Evolutionary conservation across 2,329 filamentous ascomycete genomes (phyloP).

Genomic region (Laburnicola sp.): DNA sequence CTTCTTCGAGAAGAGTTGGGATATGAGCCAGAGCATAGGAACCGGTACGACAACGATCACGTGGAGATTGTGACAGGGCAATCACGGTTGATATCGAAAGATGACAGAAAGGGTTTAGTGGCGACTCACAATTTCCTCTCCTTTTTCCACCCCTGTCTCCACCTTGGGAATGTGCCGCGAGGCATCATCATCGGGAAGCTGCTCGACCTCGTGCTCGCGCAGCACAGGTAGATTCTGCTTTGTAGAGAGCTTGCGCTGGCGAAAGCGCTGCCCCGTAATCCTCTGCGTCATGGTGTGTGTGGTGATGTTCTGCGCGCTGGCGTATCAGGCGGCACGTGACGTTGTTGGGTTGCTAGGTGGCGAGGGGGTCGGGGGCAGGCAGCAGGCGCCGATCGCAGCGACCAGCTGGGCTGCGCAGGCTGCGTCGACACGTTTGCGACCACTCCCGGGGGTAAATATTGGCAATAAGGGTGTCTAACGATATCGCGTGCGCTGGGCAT

Average conservation of each 20-base stretch:
- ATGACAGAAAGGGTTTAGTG: slow-evolving; percentile 38
- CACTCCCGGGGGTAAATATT: slow-evolving; percentile 34
- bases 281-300: slow-evolving; percentile 43
- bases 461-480: slow-evolving; percentile 35
- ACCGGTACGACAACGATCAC: slow-evolving; percentile 5
- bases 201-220: slow-evolving; percentile 87
- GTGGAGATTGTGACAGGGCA: slow-evolving; percentile 3
- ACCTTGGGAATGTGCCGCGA: slow-evolving; percentile 81
- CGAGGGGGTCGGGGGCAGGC: neutral
- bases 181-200: slow-evolving; percentile 79
- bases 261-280: slow-evolving; percentile 61
- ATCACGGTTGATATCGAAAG: slow-evolving; percentile 12
- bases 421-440: slow-evolving; percentile 23
- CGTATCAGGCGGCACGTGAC: slow-evolving; percentile 31
- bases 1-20: neutral
- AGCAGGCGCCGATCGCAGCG: neutral
- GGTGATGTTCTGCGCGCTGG: slow-evolving; percentile 12
- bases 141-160: slow-evolving; percentile 95
- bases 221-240: slow-evolving; percentile 87
- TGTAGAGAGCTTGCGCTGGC: slow-evolving; percentile 88
- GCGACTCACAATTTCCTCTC: slow-evolving; percentile 89
- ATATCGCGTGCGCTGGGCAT: slow-evolving; percentile 25
- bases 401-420: neutral
- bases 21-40: slow-evolving; percentile 5
- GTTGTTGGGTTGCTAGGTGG: neutral